A percentile compares a stretch with the other conserved stretches of the same genome.
These are phyloP conservation scores for Neurospora sp. DNA, from an alignment of 2,329 filamentous ascomycete species.

Conservation along the genomic window DNA sequence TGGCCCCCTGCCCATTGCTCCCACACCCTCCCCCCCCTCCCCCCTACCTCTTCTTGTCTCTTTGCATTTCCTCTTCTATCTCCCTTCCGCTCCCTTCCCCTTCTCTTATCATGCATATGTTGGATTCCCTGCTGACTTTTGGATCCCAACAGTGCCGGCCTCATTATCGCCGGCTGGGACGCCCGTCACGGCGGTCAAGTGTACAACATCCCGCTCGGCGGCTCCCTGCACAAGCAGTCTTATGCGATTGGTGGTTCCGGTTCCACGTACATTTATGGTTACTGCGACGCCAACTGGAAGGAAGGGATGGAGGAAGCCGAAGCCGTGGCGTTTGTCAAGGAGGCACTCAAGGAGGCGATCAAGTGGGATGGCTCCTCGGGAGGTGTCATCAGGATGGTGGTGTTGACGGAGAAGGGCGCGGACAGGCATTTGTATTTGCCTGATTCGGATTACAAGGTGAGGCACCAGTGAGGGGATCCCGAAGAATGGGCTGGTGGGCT, in stretches of 20 bases:
- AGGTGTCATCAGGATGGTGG: slow-evolving; percentile 96
- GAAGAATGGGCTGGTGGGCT: background rate
- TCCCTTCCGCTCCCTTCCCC: background rate
- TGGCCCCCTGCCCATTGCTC: background rate
- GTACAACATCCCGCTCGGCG: slow-evolving; percentile 92
- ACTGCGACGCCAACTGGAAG: slow-evolving; percentile 92
- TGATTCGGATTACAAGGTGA: slow-evolving; percentile 74
- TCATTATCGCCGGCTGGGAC: slow-evolving; percentile 98
- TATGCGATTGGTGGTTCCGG: slow-evolving; percentile 95
- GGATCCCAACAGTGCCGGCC: slow-evolving; percentile 60
- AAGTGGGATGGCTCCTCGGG: slow-evolving; percentile 99
- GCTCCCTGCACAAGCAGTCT: slow-evolving; percentile 92
- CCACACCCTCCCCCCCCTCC: too few species aligned
- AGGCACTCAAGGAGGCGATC: slow-evolving; percentile 84
- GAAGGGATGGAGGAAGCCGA: slow-evolving; percentile 91
- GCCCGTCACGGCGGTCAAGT: slow-evolving; percentile 91
- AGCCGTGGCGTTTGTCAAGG: slow-evolving; percentile 88
- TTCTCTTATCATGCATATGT: background rate
- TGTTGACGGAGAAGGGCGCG: slow-evolving; percentile 81
- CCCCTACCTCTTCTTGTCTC: background rate
- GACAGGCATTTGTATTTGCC: slow-evolving; percentile 93
- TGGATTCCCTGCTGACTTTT: background rate
- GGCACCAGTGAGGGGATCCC: slow-evolving; percentile 44
- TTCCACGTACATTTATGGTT: slow-evolving; percentile 98
- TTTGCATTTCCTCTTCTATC: background rate